Conservation (phyloP, 441 rosid genomes). For the Heliophila coronopifolia region DNA sequence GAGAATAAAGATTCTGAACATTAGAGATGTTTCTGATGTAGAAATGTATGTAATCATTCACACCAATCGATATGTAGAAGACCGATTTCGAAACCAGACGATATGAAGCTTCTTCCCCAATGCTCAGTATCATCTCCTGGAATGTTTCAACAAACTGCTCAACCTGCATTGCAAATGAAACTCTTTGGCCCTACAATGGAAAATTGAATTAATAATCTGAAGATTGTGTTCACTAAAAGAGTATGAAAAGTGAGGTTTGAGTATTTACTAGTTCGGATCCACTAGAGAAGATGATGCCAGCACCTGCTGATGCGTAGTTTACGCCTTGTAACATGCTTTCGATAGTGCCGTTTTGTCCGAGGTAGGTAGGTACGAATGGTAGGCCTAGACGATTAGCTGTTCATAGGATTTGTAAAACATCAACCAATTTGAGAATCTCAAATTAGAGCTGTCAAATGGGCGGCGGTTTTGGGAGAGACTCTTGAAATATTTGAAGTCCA, state of each 20-base stretch:
- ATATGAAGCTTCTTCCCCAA: constrained; percentile 59
- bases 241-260: not conserved
- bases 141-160: constrained; percentile 79
- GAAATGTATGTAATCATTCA: constrained; percentile 89
- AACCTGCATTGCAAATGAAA: constrained; percentile 79
- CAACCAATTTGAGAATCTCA: not conserved
- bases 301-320: constrained; percentile 91
- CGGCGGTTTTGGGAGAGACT: no score
- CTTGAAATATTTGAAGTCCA: no score
- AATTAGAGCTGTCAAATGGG: no score
- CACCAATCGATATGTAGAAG: constrained; percentile 70
- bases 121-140: constrained; percentile 60
- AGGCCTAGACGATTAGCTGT: constrained; percentile 73
- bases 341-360: constrained; percentile 54
- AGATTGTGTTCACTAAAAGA: not conserved
- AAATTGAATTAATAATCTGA: no score
- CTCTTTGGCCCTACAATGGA: constrained; percentile 55
- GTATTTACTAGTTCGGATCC: constrained; percentile 76
- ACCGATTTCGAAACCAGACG: constrained; percentile 59
- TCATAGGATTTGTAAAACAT: constrained; percentile 9
- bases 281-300: constrained; percentile 81
- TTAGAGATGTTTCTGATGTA: constrained; percentile 65
- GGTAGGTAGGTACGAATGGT: constrained; percentile 83
- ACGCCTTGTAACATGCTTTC: constrained; percentile 74
- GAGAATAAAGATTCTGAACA: constrained; percentile 65